Evolutionary conservation across 441 rosid genomes (phyloP).

Genomic region (Omphalea diandra): DNA sequence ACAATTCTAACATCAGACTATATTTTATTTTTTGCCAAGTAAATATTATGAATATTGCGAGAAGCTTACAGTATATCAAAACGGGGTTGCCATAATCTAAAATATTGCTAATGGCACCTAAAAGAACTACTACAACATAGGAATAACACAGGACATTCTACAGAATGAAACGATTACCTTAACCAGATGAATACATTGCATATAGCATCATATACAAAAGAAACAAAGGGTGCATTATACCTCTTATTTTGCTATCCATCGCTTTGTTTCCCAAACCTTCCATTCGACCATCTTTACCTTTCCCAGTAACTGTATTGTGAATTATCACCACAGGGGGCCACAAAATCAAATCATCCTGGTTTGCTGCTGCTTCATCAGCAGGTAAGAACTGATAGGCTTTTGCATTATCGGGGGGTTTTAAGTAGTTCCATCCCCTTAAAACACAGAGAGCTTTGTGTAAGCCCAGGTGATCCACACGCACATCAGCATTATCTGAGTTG

Average conservation of each 20-base stretch:
- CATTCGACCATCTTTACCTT: constrained; percentile 91
- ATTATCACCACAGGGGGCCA: constrained; percentile 97
- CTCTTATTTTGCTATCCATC: constrained; percentile 93
- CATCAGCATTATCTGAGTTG: constrained; percentile 74
- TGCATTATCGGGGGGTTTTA: constrained; percentile 84
- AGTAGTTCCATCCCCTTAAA: constrained; percentile 94
- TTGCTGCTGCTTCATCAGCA: constrained; percentile 74
- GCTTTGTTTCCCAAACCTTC: constrained; percentile 98
- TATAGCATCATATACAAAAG: constrained; percentile 27
- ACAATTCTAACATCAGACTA: background rate
- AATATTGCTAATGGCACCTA: background rate
- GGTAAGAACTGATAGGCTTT: constrained; percentile 80
- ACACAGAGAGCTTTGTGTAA: constrained; percentile 95
- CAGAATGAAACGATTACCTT: constrained; percentile 18
- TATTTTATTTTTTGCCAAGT: background rate
- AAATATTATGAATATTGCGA: background rate
- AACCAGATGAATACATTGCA: constrained; percentile 20
- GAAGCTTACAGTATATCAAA: background rate
- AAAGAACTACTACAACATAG: background rate
- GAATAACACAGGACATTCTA: constrained; percentile 2
- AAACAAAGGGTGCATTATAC: constrained; percentile 51
- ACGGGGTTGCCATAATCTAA: background rate
- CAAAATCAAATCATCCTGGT: constrained; percentile 85
- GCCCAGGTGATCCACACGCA: constrained; percentile 92
- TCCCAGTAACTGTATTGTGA: constrained; percentile 93